A percentile compares a stretch with the other conserved stretches of the same genome.
These are phyloP conservation scores for Urostyla sp. DNA, from an alignment of 73 alveolate genomes.

Conservation along the genomic window DNA sequence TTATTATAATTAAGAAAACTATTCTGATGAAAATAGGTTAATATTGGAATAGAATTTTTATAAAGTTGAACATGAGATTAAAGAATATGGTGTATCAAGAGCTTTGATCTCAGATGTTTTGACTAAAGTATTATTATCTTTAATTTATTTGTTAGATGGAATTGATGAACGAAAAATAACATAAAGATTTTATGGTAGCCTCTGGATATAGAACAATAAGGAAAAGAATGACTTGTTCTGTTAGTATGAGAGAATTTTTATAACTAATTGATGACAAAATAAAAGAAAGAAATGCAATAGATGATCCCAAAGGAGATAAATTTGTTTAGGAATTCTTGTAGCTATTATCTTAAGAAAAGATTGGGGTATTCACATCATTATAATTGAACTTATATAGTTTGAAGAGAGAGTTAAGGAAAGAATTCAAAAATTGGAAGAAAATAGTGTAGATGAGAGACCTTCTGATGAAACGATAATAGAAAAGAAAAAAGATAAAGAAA, in stretches of 20 bases:
- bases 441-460: too few relatives aligned
- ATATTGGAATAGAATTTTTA: not conserved
- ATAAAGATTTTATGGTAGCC: slow-evolving; percentile 13
- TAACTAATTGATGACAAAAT: slow-evolving; percentile 2
- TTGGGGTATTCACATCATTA: not conserved
- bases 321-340: not conserved
- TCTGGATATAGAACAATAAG: slow-evolving; percentile 41
- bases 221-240: slow-evolving; percentile 22
- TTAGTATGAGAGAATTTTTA: slow-evolving; percentile 22
- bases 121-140: not conserved
- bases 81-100: slow-evolving; percentile 34
- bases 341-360: not conserved
- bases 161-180: not conserved
- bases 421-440: not conserved
- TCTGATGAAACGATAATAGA: too few relatives aligned
- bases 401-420: slow-evolving; percentile 19
- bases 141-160: not conserved
- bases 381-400: not conserved
- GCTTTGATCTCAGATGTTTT: not conserved
- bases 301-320: not conserved
- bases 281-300: not conserved
- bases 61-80: too few relatives aligned
- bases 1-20: slow-evolving; percentile 24
- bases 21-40: not conserved
- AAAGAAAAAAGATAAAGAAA: too few relatives aligned